Evolutionary conservation across 2,329 filamentous ascomycete genomes (phyloP), one percentile per base, ranked within the genome.

Genomic region (Aspergillus pseudoviridinutans): DNA sequence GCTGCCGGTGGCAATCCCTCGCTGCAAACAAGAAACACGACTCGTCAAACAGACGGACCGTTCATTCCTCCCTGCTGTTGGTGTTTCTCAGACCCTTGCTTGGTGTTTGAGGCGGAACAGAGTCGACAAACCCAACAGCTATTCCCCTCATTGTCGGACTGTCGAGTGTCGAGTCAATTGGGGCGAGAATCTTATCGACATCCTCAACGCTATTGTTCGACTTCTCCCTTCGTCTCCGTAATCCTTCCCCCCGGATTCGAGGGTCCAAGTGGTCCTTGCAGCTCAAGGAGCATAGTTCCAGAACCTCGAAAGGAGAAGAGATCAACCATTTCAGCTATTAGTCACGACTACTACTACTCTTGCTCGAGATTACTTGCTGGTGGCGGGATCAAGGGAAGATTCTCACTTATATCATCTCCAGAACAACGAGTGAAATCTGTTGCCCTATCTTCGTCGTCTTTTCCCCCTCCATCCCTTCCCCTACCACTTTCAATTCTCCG

Each of bases 1-100:
- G 64, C 67, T 67, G 61, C 65, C 62, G 68, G 68, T 71, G 67
- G 66, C 68, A 69, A 69, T 64, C 61, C 59, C 53, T 60, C 56
- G 57, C 59, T 58, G 53, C 60, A 61, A 62, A 7, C 32, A 17
- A 51, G 35, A 35, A 9, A 28, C 28, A 29, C 52, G 25, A 47
- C 27, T 56, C 46, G 50, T 53, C 50, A 25, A 10, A 28, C 20
- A 52, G 27, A 44, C 32, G 51, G 42, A 20, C 24, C 57, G 42
- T 54, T 58, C 61, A 64, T 60, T 67, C 55, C 51, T 58, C 58
- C 54, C 53, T 59, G 46, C 47, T 51, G 50, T 42, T 57, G 46
- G 47, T 56, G 41, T 49, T 50, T 47, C n/a, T 41, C 24, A 49
- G 54, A n/a, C 63, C 63, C 63, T 65, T 65, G 61, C 63, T 58